phyloP scores from a whole-genome alignment of 139 green algal genomes.

The Coelastrella sp. region DNA sequence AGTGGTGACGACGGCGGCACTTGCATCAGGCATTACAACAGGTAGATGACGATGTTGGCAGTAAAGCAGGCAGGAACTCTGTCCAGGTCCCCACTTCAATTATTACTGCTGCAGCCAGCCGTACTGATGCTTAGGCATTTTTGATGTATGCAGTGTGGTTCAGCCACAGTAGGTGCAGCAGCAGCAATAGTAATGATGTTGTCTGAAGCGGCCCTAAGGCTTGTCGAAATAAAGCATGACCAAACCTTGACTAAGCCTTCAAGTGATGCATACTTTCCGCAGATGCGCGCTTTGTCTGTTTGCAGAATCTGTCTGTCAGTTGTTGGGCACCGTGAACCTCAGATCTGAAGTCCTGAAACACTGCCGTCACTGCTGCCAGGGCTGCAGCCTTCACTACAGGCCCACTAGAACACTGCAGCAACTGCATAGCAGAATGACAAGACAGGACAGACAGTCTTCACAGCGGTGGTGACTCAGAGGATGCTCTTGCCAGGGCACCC shows the following conservation, averaged over 20 bases:
- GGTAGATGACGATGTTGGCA: too few relatives aligned
- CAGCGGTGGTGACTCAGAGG: background rate
- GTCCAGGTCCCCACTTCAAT: too few relatives aligned
- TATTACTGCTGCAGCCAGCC: too few relatives aligned
- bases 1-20: too few relatives aligned
- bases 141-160: too few relatives aligned
- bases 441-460: background rate
- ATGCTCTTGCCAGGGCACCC: background rate
- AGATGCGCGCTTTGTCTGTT: background rate
- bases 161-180: too few relatives aligned
- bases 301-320: background rate
- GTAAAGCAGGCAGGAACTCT: too few relatives aligned
- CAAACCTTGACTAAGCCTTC: background rate
- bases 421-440: background rate
- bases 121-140: too few relatives aligned
- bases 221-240: too few relatives aligned
- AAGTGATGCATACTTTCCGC: background rate
- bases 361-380: background rate
- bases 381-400: background rate
- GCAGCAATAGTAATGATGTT: too few relatives aligned
- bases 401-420: conserved; percentile 1
- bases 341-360: background rate
- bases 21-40: too few relatives aligned
- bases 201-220: too few relatives aligned
- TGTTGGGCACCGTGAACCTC: background rate